Evolutionary conservation across 1,284 basidiomycete genomes (phyloP).

Genomic region (Cutaneotrichosporon dermatis): DNA sequence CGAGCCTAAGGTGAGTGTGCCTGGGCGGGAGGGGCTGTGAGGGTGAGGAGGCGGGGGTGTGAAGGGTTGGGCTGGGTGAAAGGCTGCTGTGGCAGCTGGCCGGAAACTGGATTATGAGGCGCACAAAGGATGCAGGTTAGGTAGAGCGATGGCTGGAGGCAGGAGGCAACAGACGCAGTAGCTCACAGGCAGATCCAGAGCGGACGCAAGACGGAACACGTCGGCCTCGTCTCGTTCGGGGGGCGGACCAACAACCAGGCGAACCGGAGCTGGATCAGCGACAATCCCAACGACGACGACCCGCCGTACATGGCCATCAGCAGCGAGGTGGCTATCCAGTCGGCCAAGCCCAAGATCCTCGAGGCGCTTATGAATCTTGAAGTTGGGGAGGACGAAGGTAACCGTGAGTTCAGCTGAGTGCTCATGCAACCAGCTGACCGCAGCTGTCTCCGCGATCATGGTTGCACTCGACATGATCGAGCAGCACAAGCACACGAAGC

Average conservation of each 20-base stretch:
- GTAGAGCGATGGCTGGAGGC: too few relatives aligned
- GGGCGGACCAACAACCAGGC: constrained; percentile 74
- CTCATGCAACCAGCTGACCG: not conserved
- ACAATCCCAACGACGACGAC: constrained; percentile 39
- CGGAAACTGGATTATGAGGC: too few relatives aligned
- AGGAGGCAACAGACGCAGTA: too few relatives aligned
- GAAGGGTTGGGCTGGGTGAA: too few relatives aligned
- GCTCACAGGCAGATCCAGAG: constrained; percentile 64
- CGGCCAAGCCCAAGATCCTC: constrained; percentile 70
- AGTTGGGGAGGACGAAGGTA: constrained; percentile 46
- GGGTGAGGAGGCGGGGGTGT: too few relatives aligned
- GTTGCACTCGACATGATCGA: constrained; percentile 69
- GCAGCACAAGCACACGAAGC: constrained; percentile 57
- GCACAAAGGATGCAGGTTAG: too few relatives aligned
- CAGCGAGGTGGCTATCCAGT: constrained; percentile 71
- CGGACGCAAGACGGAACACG: constrained; percentile 84
- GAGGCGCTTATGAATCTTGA: constrained; percentile 68
- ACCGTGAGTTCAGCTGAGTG: constrained; percentile 27
- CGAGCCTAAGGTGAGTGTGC: constrained; percentile 67
- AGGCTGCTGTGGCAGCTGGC: too few relatives aligned
- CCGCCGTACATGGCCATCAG: constrained; percentile 64
- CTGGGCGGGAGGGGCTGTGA: too few relatives aligned
- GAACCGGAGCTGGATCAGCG: constrained; percentile 50
- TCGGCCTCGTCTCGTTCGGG: constrained; percentile 78
- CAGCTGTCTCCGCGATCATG: constrained; percentile 81